Base-by-base conservation (phyloP, 106 monocot genomes). In the Dendrobium huoshanense region DNA sequence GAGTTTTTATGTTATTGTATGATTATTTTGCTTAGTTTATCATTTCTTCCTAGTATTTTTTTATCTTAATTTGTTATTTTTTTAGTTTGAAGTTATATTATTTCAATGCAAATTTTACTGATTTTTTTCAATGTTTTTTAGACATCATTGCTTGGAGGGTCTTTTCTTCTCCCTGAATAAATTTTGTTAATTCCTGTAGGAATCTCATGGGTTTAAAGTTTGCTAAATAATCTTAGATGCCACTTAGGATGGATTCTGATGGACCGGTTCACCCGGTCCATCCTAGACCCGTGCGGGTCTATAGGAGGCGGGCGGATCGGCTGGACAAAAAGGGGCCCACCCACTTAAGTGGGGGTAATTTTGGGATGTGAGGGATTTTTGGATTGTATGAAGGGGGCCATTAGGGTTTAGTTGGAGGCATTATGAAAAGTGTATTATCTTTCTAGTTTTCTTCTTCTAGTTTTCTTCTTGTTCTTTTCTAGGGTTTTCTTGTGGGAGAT, bases 121-220 rank as follows among this genome's bases (percentile, higher is more conserved):
- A 61, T 61, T 4, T 22, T 61, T 61, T 61, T 61, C 4, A n/a
- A 51, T 51, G 51, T 51, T 51, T 15, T 37, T 19, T 61, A 22
- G 19, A 22, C n/a, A 61, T 61, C 22, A 61, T 61, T 61, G 20
- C 22, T 61, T 22, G 61, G 20, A 19, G n/a, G 61, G 61, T n/a
- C 22, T n/a, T 61, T 8, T 61, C 8, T 61, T 61, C 22, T 61
- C 33, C 33, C 37, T 31, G 22, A 25, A 3, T 70, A 68, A 10
- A 29, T 68, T 68, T 68, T 68, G 59, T 68, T n/a, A 70, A 31
- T 70, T 70, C 70, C 70, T 13, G 13, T 31, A 67, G 15, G 70
- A 70, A 31, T 70, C 37, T 70, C 70, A 31, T 70, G 37, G 0
- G 11, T 27, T 13, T 31, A 70, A 70, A 70, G 15, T 27, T 70